These are phyloP conservation scores for Plantago major DNA, from an alignment of 257 asterid genomes.

Conservation along the genomic window DNA sequence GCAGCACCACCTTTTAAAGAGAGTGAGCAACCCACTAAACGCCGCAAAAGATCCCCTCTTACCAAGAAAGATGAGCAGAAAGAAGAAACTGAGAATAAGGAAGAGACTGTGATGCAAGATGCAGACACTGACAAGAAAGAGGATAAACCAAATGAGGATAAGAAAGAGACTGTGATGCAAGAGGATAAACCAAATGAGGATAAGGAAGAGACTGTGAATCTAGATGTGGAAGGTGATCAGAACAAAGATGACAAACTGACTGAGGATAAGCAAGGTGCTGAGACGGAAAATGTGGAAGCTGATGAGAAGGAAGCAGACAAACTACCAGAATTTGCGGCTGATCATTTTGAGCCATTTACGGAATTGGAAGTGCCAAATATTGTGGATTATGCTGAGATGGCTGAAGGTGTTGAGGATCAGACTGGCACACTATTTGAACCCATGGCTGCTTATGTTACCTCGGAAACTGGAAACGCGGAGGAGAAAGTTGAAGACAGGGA, in stretches of 20 bases:
- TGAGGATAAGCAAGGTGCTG: too few species aligned
- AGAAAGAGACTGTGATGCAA: not conserved
- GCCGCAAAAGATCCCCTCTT: not conserved
- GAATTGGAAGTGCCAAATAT: too few species aligned
- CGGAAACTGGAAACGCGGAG: too few species aligned
- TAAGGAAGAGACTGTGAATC: not conserved
- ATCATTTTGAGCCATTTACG: too few species aligned
- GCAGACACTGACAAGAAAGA: not conserved
- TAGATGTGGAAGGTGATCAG: not conserved
- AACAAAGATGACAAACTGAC: not conserved
- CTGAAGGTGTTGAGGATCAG: too few species aligned
- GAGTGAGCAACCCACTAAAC: not conserved
- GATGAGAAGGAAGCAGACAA: not conserved
- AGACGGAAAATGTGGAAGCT: not conserved
- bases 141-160: not conserved
- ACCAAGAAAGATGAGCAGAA: not conserved
- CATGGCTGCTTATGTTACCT: too few species aligned
- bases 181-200: not conserved
- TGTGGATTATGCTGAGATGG: too few species aligned
- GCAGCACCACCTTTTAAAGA: not conserved
- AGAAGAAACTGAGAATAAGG: not conserved
- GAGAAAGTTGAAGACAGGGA: too few species aligned
- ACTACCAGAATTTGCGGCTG: too few species aligned
- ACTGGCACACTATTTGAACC: too few species aligned
- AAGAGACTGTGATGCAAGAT: not conserved